Evolutionary conservation across 345 rosid species (phyloP).

Genomic region (Clarkia xantiana): DNA sequence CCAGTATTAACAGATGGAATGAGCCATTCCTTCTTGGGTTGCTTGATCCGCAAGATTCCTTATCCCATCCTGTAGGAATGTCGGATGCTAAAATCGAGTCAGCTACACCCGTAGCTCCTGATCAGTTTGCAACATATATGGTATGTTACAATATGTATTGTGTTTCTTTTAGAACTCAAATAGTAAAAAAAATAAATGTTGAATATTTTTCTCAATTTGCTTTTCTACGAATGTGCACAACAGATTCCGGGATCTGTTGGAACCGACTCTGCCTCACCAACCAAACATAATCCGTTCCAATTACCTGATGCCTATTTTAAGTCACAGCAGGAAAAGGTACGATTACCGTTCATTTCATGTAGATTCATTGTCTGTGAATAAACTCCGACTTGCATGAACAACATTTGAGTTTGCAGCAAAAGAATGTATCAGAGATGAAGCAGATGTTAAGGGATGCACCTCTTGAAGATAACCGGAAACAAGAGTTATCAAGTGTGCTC

Average conservation of each 20-base stretch:
- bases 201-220: too few species aligned
- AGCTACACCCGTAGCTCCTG: slow-evolving; percentile 70
- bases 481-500: slow-evolving; percentile 72
- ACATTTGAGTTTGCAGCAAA: slow-evolving; percentile 25
- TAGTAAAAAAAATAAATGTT: too few species aligned
- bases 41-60: slow-evolving; percentile 89
- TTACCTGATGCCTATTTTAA: slow-evolving; percentile 58
- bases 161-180: too few species aligned
- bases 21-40: slow-evolving; percentile 74
- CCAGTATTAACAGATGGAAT: slow-evolving; percentile 79
- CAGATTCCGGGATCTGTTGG: slow-evolving; percentile 87
- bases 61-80: slow-evolving; percentile 94
- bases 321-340: slow-evolving; percentile 74
- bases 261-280: slow-evolving; percentile 46
- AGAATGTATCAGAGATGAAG: slow-evolving; percentile 65
- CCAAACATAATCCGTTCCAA: slow-evolving; percentile 79
- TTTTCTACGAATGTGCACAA: slow-evolving; percentile 14
- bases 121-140: slow-evolving; percentile 81
- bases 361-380: too few species aligned
- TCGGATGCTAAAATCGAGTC: slow-evolving; percentile 89
- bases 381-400: too few species aligned
- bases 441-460: slow-evolving; percentile 58
- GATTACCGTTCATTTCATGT: too few species aligned
- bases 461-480: slow-evolving; percentile 81
- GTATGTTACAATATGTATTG: slow-evolving; percentile 28